Base-by-base conservation (phyloP, 2,329 filamentous ascomycete species). In the Biscogniauxia marginata region DNA sequence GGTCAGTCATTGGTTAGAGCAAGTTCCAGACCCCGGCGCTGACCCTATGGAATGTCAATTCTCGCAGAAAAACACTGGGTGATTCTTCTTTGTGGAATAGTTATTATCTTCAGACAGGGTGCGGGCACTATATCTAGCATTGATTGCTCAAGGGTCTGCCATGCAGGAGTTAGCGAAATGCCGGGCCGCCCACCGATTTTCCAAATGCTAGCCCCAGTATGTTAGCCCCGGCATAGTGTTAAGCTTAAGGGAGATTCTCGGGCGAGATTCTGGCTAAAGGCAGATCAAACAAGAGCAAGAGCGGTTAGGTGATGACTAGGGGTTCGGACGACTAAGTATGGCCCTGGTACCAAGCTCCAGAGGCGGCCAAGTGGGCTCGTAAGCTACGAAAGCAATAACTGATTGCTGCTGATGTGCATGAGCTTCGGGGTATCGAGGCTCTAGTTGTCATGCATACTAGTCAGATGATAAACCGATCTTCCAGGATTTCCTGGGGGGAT, bases 201-300 rank as follows among this genome's bases (percentile, higher is more conserved):
- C 69, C 71, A 70, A 66, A 70, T 65, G 57, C 49, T 59, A 59
- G 50, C 62, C 57, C 62, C 62, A 58, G 51, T 52, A 62, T 58
- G 59, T 59, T 65, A 30, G 21, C 49, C 39, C 54, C 30, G 24
- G 46, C 11, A 56, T 52, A 45, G 48, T 46, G 20, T 63, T 53
- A 58, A 65, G 52, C 25, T 60, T 49, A 61, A 60, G 57, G 61
- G 57, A 59, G 54, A 43, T 54, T 49, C 56, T 66, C 54, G 60
- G 52, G 52, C 56, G 54, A 59, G 50, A 71, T 71, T 73, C 68
- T 74, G 73, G 72, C 71, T 74, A 74, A 74, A 74, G 61, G 72
- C 60, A 65, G 71, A 74, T 74, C 71, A 74, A 71, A 73, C 69
- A 55, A 61, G 57, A 64, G 24, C 24, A 53, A 50, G 34, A 54